Percentiles rank a stretch among this genome's conserved stretches.
Conservation (phyloP, 805 yeast species). For the Lachancea kluyveri region DNA sequence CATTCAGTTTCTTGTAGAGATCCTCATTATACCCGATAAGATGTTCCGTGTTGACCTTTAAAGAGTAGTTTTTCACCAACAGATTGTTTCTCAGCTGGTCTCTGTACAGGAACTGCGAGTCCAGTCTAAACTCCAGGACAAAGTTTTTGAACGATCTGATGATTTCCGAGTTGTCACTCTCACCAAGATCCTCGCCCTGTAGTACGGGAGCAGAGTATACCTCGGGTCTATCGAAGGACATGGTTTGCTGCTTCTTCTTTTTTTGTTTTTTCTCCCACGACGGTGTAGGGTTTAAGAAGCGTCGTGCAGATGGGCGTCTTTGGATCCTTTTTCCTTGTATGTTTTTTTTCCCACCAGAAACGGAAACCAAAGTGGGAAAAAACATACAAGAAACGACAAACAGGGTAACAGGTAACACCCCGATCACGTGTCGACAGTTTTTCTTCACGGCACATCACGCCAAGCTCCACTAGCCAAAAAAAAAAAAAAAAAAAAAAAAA, state of each 20-base stretch:
- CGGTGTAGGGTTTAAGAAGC: no score
- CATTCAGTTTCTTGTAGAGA: slow-evolving; percentile 73
- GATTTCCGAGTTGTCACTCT: slow-evolving; percentile 59
- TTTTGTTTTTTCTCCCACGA: neutral
- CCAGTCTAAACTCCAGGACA: slow-evolving; percentile 77
- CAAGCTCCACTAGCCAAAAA: no score
- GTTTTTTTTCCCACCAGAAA: no score
- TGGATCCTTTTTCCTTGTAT: no score
- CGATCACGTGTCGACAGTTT: no score
- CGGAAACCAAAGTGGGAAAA: no score
- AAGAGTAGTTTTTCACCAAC: slow-evolving; percentile 62
- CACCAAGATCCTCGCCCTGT: slow-evolving; percentile 72
- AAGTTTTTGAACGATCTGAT: slow-evolving; percentile 75
- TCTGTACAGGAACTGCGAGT: slow-evolving; percentile 77
- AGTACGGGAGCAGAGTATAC: slow-evolving; percentile 73
- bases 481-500: no score
- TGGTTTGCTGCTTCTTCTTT: slow-evolving; percentile 17
- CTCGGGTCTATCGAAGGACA: slow-evolving; percentile 74
- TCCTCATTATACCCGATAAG: slow-evolving; percentile 85
- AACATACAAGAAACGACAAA: no score
- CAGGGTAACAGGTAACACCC: no score
- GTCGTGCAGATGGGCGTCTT: no score
- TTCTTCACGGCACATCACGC: no score
- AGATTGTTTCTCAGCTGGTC: slow-evolving; percentile 88
- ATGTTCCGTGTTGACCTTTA: slow-evolving; percentile 77